Percentiles rank a stretch among this genome's conserved stretches.
Evolutionary conservation across 2,329 filamentous ascomycete genomes (phyloP).

Genomic region (Ophiostoma tasmaniense): DNA sequence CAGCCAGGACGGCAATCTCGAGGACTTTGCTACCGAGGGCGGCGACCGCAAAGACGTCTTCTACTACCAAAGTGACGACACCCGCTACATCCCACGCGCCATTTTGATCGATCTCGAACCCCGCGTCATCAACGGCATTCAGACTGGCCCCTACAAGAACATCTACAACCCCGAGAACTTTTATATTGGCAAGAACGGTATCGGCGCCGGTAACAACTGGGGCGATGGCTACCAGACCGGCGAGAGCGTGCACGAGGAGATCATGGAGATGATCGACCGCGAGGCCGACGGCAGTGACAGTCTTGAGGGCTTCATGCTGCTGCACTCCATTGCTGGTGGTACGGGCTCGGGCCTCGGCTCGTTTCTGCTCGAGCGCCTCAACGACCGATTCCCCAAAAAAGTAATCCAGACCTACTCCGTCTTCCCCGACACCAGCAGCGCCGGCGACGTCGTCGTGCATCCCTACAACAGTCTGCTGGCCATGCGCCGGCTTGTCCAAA

Average conservation of each 20-base stretch:
- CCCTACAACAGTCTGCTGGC: slow-evolving; percentile 95
- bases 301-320: slow-evolving; percentile 96
- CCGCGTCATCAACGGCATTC: slow-evolving; percentile 83
- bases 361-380: slow-evolving; percentile 88
- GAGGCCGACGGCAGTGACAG: slow-evolving; percentile 98
- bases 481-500: slow-evolving; percentile 84
- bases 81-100: slow-evolving; percentile 91
- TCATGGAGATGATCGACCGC: slow-evolving; percentile 98
- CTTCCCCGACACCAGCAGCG: slow-evolving; percentile 85
- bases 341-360: slow-evolving; percentile 94
- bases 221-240: slow-evolving; percentile 91
- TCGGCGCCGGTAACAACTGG: slow-evolving; percentile 97
- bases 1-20: slow-evolving; percentile 91
- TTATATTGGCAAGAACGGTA: slow-evolving; percentile 88
- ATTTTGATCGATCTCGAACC: slow-evolving; percentile 95
- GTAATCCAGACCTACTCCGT: slow-evolving; percentile 98
- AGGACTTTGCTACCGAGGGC: slow-evolving; percentile 95
- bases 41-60: slow-evolving; percentile 98
- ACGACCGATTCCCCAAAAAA: slow-evolving; percentile 97
- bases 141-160: slow-evolving; percentile 89
- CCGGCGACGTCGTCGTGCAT: slow-evolving; percentile 88
- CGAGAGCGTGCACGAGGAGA: slow-evolving; percentile 86
- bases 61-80: slow-evolving; percentile 99
- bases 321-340: slow-evolving; percentile 95
- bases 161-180: slow-evolving; percentile 99